Evolutionary conservation across 2,329 filamentous ascomycete genomes (phyloP).

Genomic region (Aotearoamyces nothofagi): DNA sequence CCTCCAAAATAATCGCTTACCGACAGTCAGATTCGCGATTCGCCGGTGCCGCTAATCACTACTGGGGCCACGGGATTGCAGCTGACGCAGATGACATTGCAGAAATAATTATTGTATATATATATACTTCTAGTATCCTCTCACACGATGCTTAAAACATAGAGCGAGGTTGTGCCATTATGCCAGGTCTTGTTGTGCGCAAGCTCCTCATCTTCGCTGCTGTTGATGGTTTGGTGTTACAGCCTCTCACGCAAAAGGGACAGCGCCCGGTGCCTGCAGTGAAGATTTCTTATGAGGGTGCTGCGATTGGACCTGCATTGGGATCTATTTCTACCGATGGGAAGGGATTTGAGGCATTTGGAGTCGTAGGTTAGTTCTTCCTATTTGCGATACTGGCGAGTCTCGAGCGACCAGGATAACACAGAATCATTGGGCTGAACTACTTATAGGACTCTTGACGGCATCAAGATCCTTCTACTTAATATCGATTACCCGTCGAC

Average conservation of each 20-base stretch:
- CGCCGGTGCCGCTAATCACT: too few relatives aligned
- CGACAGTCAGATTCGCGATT: too few relatives aligned
- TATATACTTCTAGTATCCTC: too few relatives aligned
- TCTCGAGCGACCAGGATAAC: too few relatives aligned
- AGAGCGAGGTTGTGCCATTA: slow-evolving; percentile 11
- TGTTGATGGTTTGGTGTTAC: slow-evolving; percentile 19
- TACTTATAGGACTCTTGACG: slow-evolving; percentile 56
- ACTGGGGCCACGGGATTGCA: too few relatives aligned
- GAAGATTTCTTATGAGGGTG: slow-evolving; percentile 18
- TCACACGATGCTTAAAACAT: too few relatives aligned
- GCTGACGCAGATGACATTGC: too few relatives aligned
- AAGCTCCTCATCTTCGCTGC: slow-evolving; percentile 20
- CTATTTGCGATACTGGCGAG: too few relatives aligned
- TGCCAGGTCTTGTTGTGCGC: slow-evolving; percentile 18
- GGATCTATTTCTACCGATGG: slow-evolving; percentile 2
- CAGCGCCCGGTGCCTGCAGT: slow-evolving; percentile 14
- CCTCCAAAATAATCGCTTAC: too few relatives aligned
- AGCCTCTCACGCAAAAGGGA: slow-evolving; percentile 16
- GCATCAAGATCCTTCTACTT: slow-evolving; percentile 73
- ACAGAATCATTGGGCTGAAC: neutral
- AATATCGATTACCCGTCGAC: slow-evolving; percentile 69
- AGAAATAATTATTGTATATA: too few relatives aligned
- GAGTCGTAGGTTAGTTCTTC: slow-evolving; percentile 18
- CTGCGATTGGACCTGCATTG: slow-evolving; percentile 10
- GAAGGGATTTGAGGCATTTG: slow-evolving; percentile 20